These are phyloP conservation scores for Claviceps digitariae DNA, from an alignment of 2,329 filamentous ascomycete species.

Conservation along the genomic window DNA sequence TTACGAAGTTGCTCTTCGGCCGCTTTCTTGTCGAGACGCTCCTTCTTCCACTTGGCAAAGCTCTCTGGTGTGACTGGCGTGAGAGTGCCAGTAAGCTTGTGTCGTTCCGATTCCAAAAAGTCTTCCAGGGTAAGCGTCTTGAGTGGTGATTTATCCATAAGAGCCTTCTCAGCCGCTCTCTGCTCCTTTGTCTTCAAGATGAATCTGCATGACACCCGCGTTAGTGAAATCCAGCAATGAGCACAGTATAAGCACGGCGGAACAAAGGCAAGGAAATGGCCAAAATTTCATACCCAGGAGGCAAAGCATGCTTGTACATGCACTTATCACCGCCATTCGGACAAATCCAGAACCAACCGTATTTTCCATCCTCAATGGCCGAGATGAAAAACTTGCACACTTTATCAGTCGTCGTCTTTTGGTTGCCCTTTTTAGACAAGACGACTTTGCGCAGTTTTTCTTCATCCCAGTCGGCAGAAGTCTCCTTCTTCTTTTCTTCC, in stretches of 20 bases:
- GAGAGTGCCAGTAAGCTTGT: constrained; percentile 82
- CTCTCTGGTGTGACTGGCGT: constrained; percentile 88
- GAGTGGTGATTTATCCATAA: constrained; percentile 89
- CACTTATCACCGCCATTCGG: constrained; percentile 94
- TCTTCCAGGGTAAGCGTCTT: constrained; percentile 94
- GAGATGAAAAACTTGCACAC: constrained; percentile 98
- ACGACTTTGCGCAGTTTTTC: constrained; percentile 87
- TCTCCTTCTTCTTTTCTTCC: constrained; percentile 76
- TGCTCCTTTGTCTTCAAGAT: constrained; percentile 97
- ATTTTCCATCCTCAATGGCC: constrained; percentile 95
- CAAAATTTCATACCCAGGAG: constrained; percentile 61
- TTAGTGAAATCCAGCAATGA: constrained; percentile 11
- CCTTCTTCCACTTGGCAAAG: constrained; percentile 96
- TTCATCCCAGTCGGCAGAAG: constrained; percentile 95
- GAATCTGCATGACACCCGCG: constrained; percentile 45
- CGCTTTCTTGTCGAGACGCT: constrained; percentile 86
- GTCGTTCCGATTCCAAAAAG: constrained; percentile 89
- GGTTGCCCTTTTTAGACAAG: constrained; percentile 92
- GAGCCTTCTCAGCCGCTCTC: constrained; percentile 82
- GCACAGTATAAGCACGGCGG: background rate
- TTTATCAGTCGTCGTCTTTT: constrained; percentile 88
- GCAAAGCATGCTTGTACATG: constrained; percentile 95
- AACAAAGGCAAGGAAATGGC: background rate
- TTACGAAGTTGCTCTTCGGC: constrained; percentile 82
- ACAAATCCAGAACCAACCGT: constrained; percentile 98